Evolutionary conservation across 306 rosid genomes (phyloP).

Genomic region (Senna siamea): DNA sequence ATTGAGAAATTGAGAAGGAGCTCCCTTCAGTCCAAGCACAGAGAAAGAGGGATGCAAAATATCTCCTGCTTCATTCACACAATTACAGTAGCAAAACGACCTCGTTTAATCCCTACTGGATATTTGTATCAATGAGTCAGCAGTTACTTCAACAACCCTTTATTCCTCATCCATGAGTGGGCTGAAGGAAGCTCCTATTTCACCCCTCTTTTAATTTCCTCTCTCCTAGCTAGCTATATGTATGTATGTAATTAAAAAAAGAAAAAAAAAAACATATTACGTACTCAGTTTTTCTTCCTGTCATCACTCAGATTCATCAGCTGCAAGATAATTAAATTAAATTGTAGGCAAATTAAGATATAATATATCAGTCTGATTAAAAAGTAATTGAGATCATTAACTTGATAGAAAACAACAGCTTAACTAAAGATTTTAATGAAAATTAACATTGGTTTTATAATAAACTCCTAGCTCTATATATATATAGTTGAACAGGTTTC

Average conservation of each 20-base stretch:
- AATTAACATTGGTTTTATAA: too few species aligned
- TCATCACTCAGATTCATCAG: too few species aligned
- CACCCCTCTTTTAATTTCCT: neutral
- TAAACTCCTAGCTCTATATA: too few species aligned
- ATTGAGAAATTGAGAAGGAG: constrained; percentile 33
- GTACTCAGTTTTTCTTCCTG: too few species aligned
- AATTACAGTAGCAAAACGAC: constrained; percentile 29
- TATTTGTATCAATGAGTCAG: constrained; percentile 40
- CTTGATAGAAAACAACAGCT: too few species aligned
- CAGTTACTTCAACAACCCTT: constrained; percentile 37
- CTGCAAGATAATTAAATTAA: too few species aligned
- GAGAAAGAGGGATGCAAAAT: constrained; percentile 43
- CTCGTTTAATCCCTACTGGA: neutral
- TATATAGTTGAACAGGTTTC: neutral
- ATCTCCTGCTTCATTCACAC: constrained; percentile 45
- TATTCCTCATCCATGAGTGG: constrained; percentile 38
- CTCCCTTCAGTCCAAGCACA: constrained; percentile 57
- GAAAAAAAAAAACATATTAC: too few species aligned
- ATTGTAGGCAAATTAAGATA: too few species aligned
- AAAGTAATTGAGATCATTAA: too few species aligned
- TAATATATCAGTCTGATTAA: too few species aligned
- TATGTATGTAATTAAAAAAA: too few species aligned
- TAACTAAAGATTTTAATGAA: too few species aligned
- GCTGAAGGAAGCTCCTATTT: constrained; percentile 52
- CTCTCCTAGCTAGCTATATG: constrained; percentile 28